Evolutionary conservation across 2,329 filamentous ascomycete genomes (phyloP).

Genomic region (Phyllosticta ampelicida): DNA sequence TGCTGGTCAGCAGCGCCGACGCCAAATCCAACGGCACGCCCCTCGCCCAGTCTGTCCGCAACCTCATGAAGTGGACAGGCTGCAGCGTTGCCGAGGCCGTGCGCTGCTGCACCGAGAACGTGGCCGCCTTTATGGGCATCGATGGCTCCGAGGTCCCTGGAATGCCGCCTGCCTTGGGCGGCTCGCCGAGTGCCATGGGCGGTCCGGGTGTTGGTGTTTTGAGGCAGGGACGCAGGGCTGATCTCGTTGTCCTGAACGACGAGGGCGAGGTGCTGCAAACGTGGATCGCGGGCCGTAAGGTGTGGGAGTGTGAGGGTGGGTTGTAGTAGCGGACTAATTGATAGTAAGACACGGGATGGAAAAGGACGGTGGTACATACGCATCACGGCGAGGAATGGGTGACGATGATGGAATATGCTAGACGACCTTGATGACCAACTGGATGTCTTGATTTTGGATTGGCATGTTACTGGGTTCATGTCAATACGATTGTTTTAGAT

Average conservation of each 20-base stretch:
- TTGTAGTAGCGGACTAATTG: too few relatives aligned
- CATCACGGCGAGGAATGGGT: too few relatives aligned
- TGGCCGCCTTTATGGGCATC: slow-evolving; percentile 39
- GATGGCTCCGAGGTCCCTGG: slow-evolving; percentile 37
- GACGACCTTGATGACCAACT: too few relatives aligned
- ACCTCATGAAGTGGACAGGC: slow-evolving; percentile 37
- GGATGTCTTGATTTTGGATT: too few relatives aligned
- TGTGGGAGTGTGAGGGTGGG: slow-evolving; percentile 31
- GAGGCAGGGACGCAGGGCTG: slow-evolving; percentile 36
- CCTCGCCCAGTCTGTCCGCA: slow-evolving; percentile 41
- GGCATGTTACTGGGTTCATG: too few relatives aligned
- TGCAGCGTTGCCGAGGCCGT: slow-evolving; percentile 40
- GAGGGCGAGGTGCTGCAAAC: slow-evolving; percentile 39
- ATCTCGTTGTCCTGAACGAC: slow-evolving; percentile 39
- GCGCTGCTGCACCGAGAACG: slow-evolving; percentile 40
- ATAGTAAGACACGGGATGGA: too few relatives aligned
- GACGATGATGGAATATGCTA: too few relatives aligned
- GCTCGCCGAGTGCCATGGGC: slow-evolving; percentile 36
- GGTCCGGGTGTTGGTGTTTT: slow-evolving; percentile 32
- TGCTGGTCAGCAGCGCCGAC: slow-evolving; percentile 45
- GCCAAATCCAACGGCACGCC: slow-evolving; percentile 41
- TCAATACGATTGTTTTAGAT: too few relatives aligned
- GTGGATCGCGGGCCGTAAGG: slow-evolving; percentile 39
- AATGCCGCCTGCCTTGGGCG: slow-evolving; percentile 40
- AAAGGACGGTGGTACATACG: too few relatives aligned